A percentile compares a stretch with the other conserved stretches of the same genome.
Evolutionary conservation across 73 alveolate species (phyloP).

Genomic region (Paramecium octaurelia): DNA sequence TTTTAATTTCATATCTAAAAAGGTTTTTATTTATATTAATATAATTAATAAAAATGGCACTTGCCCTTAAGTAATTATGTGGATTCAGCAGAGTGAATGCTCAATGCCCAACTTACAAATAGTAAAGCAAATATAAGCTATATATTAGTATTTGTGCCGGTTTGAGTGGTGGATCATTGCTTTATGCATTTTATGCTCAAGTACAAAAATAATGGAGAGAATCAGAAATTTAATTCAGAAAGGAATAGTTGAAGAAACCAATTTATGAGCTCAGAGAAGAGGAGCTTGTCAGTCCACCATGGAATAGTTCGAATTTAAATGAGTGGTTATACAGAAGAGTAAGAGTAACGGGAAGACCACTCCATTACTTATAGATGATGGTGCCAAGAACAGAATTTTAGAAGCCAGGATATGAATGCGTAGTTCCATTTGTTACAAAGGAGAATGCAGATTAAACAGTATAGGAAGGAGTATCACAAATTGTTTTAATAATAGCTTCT

Average conservation of each 20-base stretch:
- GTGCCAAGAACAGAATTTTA: constrained; percentile 49
- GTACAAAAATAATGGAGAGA: not conserved
- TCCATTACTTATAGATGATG: constrained; percentile 46
- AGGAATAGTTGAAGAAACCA: constrained; percentile 47
- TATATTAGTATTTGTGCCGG: not conserved
- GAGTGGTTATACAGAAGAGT: constrained; percentile 57
- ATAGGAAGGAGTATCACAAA: constrained; percentile 33
- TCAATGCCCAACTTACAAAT: not conserved
- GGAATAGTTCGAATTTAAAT: constrained; percentile 17
- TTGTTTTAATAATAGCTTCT: not conserved
- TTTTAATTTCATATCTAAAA: not conserved
- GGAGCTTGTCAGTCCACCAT: constrained; percentile 55
- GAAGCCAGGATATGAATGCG: constrained; percentile 36
- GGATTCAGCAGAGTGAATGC: not conserved
- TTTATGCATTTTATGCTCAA: not conserved
- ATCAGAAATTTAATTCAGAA: constrained; percentile 23
- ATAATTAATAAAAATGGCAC: constrained; percentile 10
- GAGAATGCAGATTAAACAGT: constrained; percentile 52
- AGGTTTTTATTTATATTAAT: not conserved
- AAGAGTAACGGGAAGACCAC: constrained; percentile 50
- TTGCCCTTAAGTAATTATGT: not conserved
- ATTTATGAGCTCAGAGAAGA: constrained; percentile 42
- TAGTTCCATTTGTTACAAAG: constrained; percentile 58
- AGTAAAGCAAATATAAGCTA: not conserved
- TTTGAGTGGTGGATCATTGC: not conserved